These are phyloP conservation scores for Pochonia chlamydosporia DNA, from an alignment of 2,329 filamentous ascomycete species.

Conservation along the genomic window DNA sequence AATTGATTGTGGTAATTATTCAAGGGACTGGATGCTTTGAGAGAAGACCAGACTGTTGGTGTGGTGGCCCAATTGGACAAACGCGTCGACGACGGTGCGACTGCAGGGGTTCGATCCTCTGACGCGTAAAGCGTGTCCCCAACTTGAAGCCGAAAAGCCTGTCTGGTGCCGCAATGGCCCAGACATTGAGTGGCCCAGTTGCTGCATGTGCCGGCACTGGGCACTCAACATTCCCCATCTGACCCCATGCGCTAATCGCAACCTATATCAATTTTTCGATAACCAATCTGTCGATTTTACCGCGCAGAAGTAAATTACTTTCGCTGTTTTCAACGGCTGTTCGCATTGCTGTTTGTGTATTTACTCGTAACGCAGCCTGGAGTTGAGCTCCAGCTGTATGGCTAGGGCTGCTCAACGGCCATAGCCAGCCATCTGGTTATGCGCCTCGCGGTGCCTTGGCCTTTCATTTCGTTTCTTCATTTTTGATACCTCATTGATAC, in stretches of 20 bases:
- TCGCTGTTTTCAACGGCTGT: neutral
- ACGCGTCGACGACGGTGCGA: neutral
- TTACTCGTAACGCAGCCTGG: neutral
- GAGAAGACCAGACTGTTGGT: too few relatives aligned
- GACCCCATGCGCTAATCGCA: neutral
- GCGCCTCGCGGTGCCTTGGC: conserved; percentile 4
- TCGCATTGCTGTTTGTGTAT: neutral
- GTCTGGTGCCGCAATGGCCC: too few relatives aligned
- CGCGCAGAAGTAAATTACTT: neutral
- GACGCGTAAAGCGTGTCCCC: conserved; percentile 14
- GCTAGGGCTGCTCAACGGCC: conserved; percentile 7
- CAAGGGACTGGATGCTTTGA: too few relatives aligned
- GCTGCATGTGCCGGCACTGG: too few relatives aligned
- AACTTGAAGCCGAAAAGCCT: too few relatives aligned
- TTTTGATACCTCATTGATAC: neutral
- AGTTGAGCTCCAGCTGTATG: conserved; percentile 4
- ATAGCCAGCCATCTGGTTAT: conserved; percentile 10
- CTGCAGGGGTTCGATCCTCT: neutral
- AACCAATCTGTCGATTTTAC: too few relatives aligned
- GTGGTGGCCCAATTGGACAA: too few relatives aligned
- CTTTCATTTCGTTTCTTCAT: neutral
- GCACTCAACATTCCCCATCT: too few relatives aligned
- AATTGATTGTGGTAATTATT: neutral
- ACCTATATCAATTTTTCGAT: neutral
- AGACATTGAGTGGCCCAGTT: neutral